phyloP scores from a whole-genome alignment of 75 land plant species.

The Pinus taeda region DNA sequence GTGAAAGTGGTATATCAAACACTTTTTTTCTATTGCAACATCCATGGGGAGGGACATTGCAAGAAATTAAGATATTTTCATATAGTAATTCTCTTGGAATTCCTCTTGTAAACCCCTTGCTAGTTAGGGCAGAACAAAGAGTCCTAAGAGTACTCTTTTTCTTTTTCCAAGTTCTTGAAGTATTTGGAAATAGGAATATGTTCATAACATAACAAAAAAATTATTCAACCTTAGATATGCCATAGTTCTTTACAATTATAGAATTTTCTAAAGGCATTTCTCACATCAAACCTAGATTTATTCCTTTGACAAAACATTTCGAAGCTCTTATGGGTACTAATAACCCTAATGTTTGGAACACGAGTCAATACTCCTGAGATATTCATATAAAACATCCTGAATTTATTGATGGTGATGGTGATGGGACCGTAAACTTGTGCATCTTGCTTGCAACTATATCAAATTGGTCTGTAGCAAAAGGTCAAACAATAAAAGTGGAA shows the following conservation, averaged over 20 bases:
- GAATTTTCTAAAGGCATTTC: conserved; percentile 68
- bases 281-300: conserved; percentile 52
- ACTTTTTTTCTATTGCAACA: conserved; percentile 67
- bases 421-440: conserved; percentile 88
- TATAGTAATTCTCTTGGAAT: conserved; percentile 82
- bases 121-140: conserved; percentile 71
- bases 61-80: conserved; percentile 76
- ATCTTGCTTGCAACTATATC: conserved; percentile 66
- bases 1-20: conserved; percentile 61
- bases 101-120: conserved; percentile 70
- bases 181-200: conserved; percentile 39
- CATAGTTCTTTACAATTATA: conserved; percentile 64
- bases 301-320: conserved; percentile 41
- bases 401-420: conserved; percentile 81
- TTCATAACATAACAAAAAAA: conserved; percentile 34
- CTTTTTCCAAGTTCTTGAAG: conserved; percentile 62
- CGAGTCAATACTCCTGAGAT: conserved; percentile 66
- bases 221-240: conserved; percentile 60
- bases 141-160: conserved; percentile 87
- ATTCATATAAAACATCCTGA: conserved; percentile 66
- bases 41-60: conserved; percentile 94
- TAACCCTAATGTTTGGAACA: conserved; percentile 66
- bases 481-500: conserved; percentile 52
- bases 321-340: conserved; percentile 49
- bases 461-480: conserved; percentile 38